Base-by-base conservation (phyloP, 2,329 filamentous ascomycete genomes). In the Diplodia mutila region DNA sequence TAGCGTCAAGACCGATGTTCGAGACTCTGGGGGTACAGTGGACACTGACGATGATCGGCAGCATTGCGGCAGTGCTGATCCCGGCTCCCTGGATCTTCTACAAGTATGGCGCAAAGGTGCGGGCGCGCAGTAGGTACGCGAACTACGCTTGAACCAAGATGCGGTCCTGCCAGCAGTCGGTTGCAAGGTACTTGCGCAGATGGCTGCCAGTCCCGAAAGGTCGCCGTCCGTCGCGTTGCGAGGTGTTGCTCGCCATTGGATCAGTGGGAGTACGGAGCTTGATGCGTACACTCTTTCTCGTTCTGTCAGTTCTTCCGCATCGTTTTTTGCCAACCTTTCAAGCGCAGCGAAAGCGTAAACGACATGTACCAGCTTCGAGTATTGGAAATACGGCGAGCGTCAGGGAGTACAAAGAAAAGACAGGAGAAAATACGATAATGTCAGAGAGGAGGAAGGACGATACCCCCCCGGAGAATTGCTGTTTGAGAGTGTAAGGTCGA, bases 1-100 rank as follows among this genome's bases (percentile, higher is more conserved):
- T 82, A 69, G 79, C 78, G 1, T 75, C 76, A 9, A 71, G 76
- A 12, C 79, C 78, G 0, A 79, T 82, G 76, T 82, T 80, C 61
- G 70, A 75, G 25, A 73, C 73, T 0, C 72, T 83, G 37, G 80
- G 80, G 1, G 76, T 79, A 7, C 80, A 81, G 68, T 82, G 79
- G 74, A 80, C 79, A 4, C 74, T 82, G 73, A 82, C 78, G 12
- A 61, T 80, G 32, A 69, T 82, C 14, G 80, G 79, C 0, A 76
- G 74, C 57, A 68, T 82, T 18, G 74, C 75, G 0, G 69, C 71
- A 2, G 11, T 78, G 3, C 63, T 81, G 57, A 69, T 74, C 0
- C 75, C 77, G 0, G 77, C 75, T 5, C 78, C 79, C 0, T 71
- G 77, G 72, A 61, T 83, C 11, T 78, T 80, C 53, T 78, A 74